Base-by-base conservation (phyloP, 192 early-diverging fungal genomes). In the Coemansia erecta region DNA sequence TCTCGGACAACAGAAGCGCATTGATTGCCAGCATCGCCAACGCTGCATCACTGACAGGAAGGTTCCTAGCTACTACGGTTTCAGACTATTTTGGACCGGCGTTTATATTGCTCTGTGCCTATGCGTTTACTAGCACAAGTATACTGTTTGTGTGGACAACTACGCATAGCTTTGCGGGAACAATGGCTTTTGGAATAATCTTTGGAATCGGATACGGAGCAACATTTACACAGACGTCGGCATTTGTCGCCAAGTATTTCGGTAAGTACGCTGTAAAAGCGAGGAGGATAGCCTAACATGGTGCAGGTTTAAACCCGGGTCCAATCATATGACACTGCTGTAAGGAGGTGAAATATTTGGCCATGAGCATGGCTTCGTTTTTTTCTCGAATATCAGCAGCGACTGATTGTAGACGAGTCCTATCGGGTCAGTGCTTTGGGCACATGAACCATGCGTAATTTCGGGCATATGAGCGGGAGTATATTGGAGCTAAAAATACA, bases 141-240 rank as follows among this genome's bases (percentile, higher is more conserved):
- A 73, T 80, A 19, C 19, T 80, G 35, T 31, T 66, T 22, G 57
- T 80, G 21, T 80, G 77, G 77, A 51, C 77, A 23, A 57, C 64
- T 26, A 64, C 77, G 21, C 63, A 42, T 45, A 63, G 51, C 42
- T 73, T 61, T 67, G 57, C 57, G n/a, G 68, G 66, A 14, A 80
- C 71, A 15, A 69, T 80, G 77, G 77, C 61, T 19, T 80, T 80
- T 70, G 77, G 70, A n/a, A 66, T 80, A 48, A 53, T 72, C 28
- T 80, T 70, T 70, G 77, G 77, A 26, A 48, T 80, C 18, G 77
- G 77, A 31, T 80, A 80, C 28, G 77, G 77, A 22, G 71, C 77
- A 14, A 80, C 61, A 35, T 80, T 73, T 52, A 80, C 77, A 37
- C 77, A 80, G 46, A 80, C 77, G 10, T 67, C 77, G 13, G 56